Evolutionary conservation across 345 rosid genomes (phyloP).

Genomic region (Microthlaspi erraticum): DNA sequence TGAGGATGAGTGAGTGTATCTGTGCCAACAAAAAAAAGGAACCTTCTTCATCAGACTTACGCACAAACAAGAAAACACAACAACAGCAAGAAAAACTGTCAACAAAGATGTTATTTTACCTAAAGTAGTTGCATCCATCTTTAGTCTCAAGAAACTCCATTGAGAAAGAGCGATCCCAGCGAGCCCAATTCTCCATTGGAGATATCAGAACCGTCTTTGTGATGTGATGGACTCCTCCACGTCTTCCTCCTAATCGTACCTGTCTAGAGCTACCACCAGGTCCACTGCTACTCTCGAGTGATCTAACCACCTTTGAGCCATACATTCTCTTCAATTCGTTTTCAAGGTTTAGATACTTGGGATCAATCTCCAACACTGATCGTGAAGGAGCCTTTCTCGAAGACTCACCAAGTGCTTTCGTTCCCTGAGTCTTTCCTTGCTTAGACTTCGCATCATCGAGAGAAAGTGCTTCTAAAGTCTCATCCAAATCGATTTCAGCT

Average conservation of each 20-base stretch:
- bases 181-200: slow-evolving; percentile 85
- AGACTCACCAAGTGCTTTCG: slow-evolving; percentile 33
- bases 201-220: slow-evolving; percentile 73
- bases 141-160: slow-evolving; percentile 83
- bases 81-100: neutral
- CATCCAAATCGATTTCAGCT: slow-evolving; percentile 51
- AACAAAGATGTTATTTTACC: slow-evolving; percentile 50
- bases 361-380: slow-evolving; percentile 64
- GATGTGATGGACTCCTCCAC: slow-evolving; percentile 63
- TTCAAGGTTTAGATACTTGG: slow-evolving; percentile 74
- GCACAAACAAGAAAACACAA: neutral
- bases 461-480: slow-evolving; percentile 52
- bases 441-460: slow-evolving; percentile 45
- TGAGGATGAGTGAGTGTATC: slow-evolving; percentile 54
- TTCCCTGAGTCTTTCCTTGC: slow-evolving; percentile 45
- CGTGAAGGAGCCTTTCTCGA: slow-evolving; percentile 41
- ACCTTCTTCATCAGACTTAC: slow-evolving; percentile 13
- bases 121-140: slow-evolving; percentile 70
- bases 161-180: slow-evolving; percentile 88
- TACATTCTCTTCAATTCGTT: slow-evolving; percentile 78
- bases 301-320: slow-evolving; percentile 84
- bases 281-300: slow-evolving; percentile 61
- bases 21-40: neutral
- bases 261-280: slow-evolving; percentile 60
- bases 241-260: slow-evolving; percentile 74